Base-by-base conservation (phyloP, 2,329 filamentous ascomycete genomes). In the Colletotrichum sp. region DNA sequence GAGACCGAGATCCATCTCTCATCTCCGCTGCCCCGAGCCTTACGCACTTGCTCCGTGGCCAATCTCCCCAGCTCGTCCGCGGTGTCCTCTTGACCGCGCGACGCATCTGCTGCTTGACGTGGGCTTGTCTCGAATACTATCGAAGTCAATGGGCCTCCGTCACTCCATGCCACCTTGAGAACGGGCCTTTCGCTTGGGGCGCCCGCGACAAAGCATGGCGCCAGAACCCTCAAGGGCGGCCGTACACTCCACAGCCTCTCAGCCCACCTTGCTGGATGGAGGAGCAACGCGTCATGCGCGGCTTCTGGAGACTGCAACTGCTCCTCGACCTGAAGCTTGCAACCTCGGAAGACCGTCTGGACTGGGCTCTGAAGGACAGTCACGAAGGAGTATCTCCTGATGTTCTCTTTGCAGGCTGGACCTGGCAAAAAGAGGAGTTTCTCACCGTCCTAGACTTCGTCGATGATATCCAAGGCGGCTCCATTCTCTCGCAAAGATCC, bases 201-300 rank as follows among this genome's bases (percentile, higher is more conserved):
- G 30, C 27, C 12, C 32, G 32, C 22, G 59, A 65, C 6, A 71
- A 71, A 19, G 32, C 69, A 27, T 72, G 69, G 69, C 62, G 49
- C 15, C 9, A 72, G 62, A 27, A 39, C 12, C 44, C 44, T 8
- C 59, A 8, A 7, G 69, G 62, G 13, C 34, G 30, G 30, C 62
- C 32, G 25, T 71, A 71, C 44, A 25, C 34, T 6, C 52, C 25
- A 36, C 62, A 34, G n/a, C 62, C 32, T 3, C 39, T 67, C 9
- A 34, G 49, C 11, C 52, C 27, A 2, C 52, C 72, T 34, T 66
- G 30, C 22, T 76, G 73, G 73, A 19, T 68, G 7, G 73, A 76
- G 59, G 69, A 72, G 39, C 73, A 76, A 7, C 73, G 69, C 36
- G 32, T 76, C 12, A 69, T 72, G 73, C 73, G 73, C 12, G 73